phyloP scores from a whole-genome alignment of 2,329 filamentous ascomycete genomes.

The Graphilbum fragrans region DNA sequence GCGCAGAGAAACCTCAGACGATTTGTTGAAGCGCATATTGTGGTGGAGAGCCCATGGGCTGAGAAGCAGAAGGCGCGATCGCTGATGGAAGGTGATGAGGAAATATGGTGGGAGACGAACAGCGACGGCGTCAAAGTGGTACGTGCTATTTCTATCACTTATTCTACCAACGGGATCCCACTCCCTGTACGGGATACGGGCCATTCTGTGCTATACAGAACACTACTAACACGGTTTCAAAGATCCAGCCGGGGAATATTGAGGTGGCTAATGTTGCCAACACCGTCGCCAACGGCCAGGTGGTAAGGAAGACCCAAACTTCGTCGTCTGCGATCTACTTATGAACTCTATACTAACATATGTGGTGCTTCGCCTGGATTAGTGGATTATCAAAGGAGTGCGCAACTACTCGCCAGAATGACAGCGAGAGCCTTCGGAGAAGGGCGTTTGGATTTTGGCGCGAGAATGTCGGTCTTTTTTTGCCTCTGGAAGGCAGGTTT shows the following conservation, averaged over 20 bases:
- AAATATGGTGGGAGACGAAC: slow-evolving; percentile 68
- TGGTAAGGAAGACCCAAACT: slow-evolving; percentile 32
- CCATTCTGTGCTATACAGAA: too few relatives aligned
- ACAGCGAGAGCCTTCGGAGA: not conserved
- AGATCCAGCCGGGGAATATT: slow-evolving; percentile 70
- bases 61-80: slow-evolving; percentile 55
- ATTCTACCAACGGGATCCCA: too few relatives aligned
- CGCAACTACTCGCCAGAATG: slow-evolving; percentile 26
- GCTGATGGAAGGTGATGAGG: slow-evolving; percentile 41
- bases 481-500: too few relatives aligned
- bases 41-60: slow-evolving; percentile 64
- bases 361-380: not conserved
- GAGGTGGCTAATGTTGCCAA: slow-evolving; percentile 65
- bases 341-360: not conserved
- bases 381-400: slow-evolving; percentile 55
- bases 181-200: too few relatives aligned
- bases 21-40: slow-evolving; percentile 80
- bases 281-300: slow-evolving; percentile 74
- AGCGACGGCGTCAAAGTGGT: slow-evolving; percentile 56
- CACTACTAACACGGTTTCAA: too few relatives aligned
- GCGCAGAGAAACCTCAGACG: slow-evolving; percentile 63
- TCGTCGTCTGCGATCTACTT: not conserved
- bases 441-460: too few relatives aligned
- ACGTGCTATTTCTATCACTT: slow-evolving; percentile 19
- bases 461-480: too few relatives aligned